These are phyloP conservation scores for Candida gorgasii DNA, from an alignment of 805 yeast species.

Conservation along the genomic window DNA sequence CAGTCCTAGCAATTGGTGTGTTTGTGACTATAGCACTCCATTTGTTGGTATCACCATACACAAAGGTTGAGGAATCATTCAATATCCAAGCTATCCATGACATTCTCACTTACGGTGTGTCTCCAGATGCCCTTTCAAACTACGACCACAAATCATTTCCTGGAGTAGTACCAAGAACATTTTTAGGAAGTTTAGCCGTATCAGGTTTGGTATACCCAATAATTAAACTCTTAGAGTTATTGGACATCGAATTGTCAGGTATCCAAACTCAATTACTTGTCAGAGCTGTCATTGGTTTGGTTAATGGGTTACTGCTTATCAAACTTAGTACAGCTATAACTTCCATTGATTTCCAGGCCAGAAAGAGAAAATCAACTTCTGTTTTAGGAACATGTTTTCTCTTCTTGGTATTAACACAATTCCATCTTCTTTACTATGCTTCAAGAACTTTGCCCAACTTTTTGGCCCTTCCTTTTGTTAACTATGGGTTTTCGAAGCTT, in stretches of 20 bases:
- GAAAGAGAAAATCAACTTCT: slow-evolving; percentile 18
- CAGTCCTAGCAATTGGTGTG: background rate
- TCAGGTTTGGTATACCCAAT: slow-evolving; percentile 47
- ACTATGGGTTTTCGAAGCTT: slow-evolving; percentile 51
- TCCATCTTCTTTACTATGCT: slow-evolving; percentile 79
- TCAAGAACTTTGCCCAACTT: slow-evolving; percentile 88
- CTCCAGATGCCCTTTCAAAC: slow-evolving; percentile 28
- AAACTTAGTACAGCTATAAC: slow-evolving; percentile 44
- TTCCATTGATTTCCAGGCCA: slow-evolving; percentile 23
- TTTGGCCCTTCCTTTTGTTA: slow-evolving; percentile 73
- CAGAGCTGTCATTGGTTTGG: slow-evolving; percentile 62
- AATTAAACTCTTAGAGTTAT: slow-evolving; percentile 14
- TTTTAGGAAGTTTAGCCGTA: slow-evolving; percentile 65
- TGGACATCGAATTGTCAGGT: slow-evolving; percentile 23
- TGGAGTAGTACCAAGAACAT: slow-evolving; percentile 87
- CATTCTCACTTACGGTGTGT: slow-evolving; percentile 61
- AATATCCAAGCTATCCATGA: slow-evolving; percentile 89
- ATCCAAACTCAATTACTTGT: slow-evolving; percentile 53
- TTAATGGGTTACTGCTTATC: slow-evolving; percentile 57
- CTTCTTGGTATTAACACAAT: slow-evolving; percentile 63
- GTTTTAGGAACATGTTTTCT: slow-evolving; percentile 57
- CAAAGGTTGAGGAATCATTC: slow-evolving; percentile 95
- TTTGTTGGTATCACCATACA: slow-evolving; percentile 66
- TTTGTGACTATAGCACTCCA: slow-evolving; percentile 25
- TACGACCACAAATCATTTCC: slow-evolving; percentile 83